phyloP scores from a whole-genome alignment of 805 yeast genomes.

The Lipomyces chichibuensis region DNA sequence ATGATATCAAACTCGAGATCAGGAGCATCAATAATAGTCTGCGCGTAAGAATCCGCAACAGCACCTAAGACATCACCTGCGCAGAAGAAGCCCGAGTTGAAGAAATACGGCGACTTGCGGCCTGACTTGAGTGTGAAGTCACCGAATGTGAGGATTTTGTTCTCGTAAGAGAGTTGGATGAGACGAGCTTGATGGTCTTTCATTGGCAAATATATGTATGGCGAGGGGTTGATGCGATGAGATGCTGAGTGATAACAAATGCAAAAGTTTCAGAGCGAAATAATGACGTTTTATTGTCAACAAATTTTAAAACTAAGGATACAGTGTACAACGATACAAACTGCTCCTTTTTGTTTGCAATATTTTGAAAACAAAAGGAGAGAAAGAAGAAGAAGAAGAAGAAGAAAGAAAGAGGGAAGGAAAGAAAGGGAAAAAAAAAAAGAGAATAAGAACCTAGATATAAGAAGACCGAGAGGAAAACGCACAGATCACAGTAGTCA shows the following conservation, averaged over 20 bases:
- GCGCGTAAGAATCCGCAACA: slow-evolving; percentile 86
- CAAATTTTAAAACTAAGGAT: neutral
- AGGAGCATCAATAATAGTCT: slow-evolving; percentile 71
- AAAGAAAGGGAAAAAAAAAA: neutral
- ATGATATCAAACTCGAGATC: slow-evolving; percentile 85
- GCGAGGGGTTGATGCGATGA: neutral
- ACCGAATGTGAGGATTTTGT: slow-evolving; percentile 85
- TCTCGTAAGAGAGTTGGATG: slow-evolving; percentile 78
- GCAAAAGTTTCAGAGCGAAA: neutral
- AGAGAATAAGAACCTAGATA: neutral
- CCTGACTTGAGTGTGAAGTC: slow-evolving; percentile 89
- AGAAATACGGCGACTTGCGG: slow-evolving; percentile 91
- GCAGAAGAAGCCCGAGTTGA: slow-evolving; percentile 88
- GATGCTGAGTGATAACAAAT: neutral
- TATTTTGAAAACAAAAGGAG: neutral
- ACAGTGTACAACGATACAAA: slow-evolving; percentile 1
- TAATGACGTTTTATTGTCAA: neutral
- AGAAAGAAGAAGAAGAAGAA: neutral
- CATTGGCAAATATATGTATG: slow-evolving; percentile 10
- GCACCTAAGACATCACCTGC: slow-evolving; percentile 78
- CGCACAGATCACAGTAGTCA: neutral
- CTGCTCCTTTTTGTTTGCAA: neutral
- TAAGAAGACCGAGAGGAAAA: neutral
- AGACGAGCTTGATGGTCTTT: slow-evolving; percentile 48
- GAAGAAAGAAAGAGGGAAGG: neutral